A percentile compares a stretch with the other conserved stretches of the same genome.
These are phyloP conservation scores for Suillus placidus DNA, from an alignment of 768 basidiomycete genomes.

Conservation along the genomic window DNA sequence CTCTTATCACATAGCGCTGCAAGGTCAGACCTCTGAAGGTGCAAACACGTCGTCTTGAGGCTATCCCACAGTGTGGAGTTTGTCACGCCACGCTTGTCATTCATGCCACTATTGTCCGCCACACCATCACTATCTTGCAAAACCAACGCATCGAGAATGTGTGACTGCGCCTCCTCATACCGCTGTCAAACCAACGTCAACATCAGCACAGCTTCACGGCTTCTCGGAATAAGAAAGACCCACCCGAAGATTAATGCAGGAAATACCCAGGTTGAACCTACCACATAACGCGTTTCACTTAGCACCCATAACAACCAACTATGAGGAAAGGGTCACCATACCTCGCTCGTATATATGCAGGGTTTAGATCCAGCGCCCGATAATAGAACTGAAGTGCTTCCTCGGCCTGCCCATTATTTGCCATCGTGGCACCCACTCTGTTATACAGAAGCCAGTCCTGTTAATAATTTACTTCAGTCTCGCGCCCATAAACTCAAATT, in stretches of 20 bases:
- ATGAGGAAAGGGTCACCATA: conserved; percentile 28
- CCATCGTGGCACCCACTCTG: conserved; percentile 91
- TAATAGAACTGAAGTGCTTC: conserved; percentile 89
- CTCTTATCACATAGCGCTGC: conserved; percentile 70
- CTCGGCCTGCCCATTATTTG: conserved; percentile 79
- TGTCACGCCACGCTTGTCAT: conserved; percentile 69
- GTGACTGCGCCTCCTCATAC: conserved; percentile 84
- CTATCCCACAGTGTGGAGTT: conserved; percentile 87
- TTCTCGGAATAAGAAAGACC: conserved; percentile 28
- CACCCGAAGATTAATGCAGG: conserved; percentile 85
- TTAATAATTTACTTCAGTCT: conserved; percentile 1
- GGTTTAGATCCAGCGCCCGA: conserved; percentile 83
- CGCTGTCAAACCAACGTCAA: conserved; percentile 46
- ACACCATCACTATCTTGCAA: conserved; percentile 86
- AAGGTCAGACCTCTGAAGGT: conserved; percentile 79
- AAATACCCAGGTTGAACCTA: conserved; percentile 93
- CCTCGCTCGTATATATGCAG: conserved; percentile 89
- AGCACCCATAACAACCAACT: not conserved
- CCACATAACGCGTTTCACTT: conserved; percentile 2
- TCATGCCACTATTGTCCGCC: conserved; percentile 44
- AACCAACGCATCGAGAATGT: conserved; percentile 86
- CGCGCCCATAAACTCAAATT: not conserved
- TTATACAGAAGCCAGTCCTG: conserved; percentile 95
- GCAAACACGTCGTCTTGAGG: conserved; percentile 78
- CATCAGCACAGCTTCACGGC: not conserved